Evolutionary conservation across 2,329 filamentous ascomycete species (phyloP).

Genomic region (Neophaeococcomyces aloes): DNA sequence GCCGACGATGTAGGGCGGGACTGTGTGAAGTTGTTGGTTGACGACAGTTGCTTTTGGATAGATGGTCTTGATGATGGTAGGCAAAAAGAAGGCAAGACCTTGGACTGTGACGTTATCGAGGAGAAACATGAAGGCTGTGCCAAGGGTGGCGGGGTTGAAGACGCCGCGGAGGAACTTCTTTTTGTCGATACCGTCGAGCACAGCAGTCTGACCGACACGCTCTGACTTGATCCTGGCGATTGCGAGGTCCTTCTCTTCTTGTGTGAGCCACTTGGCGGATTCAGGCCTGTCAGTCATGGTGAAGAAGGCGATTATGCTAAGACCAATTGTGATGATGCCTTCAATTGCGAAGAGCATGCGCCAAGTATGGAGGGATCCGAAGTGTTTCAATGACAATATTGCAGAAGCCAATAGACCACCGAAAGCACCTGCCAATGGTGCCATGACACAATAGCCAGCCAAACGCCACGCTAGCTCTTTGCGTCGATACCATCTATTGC

Average conservation of each 20-base stretch:
- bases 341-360: conserved; percentile 65
- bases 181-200: conserved; percentile 53
- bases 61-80: conserved; percentile 60
- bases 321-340: conserved; percentile 50
- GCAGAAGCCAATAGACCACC: conserved; percentile 56
- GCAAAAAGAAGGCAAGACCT: conserved; percentile 56
- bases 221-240: conserved; percentile 59
- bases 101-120: conserved; percentile 62
- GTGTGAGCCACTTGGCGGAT: conserved; percentile 54
- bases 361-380: conserved; percentile 50
- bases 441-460: conserved; percentile 59
- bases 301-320: conserved; percentile 52
- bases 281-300: conserved; percentile 59
- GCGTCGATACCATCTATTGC: conserved; percentile 54
- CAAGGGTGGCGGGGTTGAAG: conserved; percentile 51
- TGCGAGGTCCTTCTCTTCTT: conserved; percentile 57
- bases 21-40: conserved; percentile 58
- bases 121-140: conserved; percentile 49
- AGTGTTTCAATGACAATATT: conserved; percentile 51
- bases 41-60: conserved; percentile 50
- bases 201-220: conserved; percentile 50
- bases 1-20: conserved; percentile 60
- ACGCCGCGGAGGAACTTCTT: conserved; percentile 53
- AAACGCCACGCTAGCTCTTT: conserved; percentile 58
- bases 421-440: conserved; percentile 60